These are phyloP conservation scores for Metschnikowia gruessii DNA, from an alignment of 805 yeast genomes.

Conservation along the genomic window DNA sequence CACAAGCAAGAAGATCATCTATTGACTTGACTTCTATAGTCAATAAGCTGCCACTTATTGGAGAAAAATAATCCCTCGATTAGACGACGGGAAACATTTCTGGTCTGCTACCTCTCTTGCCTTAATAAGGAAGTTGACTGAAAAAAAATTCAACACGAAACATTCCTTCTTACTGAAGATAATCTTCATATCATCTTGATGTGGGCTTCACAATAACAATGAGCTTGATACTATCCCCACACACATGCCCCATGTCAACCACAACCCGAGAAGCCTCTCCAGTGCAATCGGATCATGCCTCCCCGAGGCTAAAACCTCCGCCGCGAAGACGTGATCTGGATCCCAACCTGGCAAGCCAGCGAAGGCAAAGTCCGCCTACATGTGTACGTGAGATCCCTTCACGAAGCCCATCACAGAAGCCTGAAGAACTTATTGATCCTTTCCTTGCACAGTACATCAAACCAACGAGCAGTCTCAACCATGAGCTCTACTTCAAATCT, in stretches of 20 bases:
- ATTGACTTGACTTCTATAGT: too few species aligned
- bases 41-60: too few species aligned
- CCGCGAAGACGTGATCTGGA: constrained; percentile 4
- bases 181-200: constrained; percentile 1
- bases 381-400: background rate
- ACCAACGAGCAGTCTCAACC: constrained; percentile 13
- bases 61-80: too few species aligned
- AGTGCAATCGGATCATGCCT: constrained; percentile 4
- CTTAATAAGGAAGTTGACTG: background rate
- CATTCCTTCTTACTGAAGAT: background rate
- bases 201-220: constrained; percentile 3
- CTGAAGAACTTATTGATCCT: constrained; percentile 14
- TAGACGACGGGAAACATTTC: background rate
- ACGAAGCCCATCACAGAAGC: background rate
- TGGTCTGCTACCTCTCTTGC: background rate
- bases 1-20: background rate
- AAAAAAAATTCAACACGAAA: background rate
- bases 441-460: constrained; percentile 20
- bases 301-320: constrained; percentile 7
- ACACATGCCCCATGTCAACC: constrained; percentile 13
- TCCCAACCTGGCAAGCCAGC: background rate
- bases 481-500: constrained; percentile 13
- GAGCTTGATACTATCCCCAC: constrained; percentile 16
- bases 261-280: constrained; percentile 7
- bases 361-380: background rate